Evolutionary conservation across 768 basidiomycete genomes (phyloP).

Genomic region (Coprinopsis strossmayeri): DNA sequence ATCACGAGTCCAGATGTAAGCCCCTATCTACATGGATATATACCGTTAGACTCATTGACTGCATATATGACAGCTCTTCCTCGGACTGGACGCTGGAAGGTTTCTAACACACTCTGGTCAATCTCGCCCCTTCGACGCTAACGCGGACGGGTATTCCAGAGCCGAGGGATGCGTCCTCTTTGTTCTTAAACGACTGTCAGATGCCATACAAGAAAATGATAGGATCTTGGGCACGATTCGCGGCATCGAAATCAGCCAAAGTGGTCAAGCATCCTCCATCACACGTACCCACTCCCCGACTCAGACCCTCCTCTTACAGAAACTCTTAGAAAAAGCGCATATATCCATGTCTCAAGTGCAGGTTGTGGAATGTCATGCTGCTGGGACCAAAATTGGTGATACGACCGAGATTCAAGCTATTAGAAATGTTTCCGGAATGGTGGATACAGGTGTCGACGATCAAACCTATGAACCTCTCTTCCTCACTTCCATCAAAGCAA

Average conservation of each 20-base stretch:
- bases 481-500: constrained; percentile 64
- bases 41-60: neutral
- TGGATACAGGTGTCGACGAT: constrained; percentile 25
- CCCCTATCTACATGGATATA: neutral
- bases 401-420: constrained; percentile 59
- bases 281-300: constrained; percentile 66
- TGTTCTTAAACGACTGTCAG: constrained; percentile 61
- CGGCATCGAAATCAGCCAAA: constrained; percentile 68
- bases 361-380: constrained; percentile 71
- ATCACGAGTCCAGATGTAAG: constrained; percentile 68
- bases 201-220: constrained; percentile 64
- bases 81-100: constrained; percentile 62
- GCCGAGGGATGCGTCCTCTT: constrained; percentile 68
- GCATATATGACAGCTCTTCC: constrained; percentile 44
- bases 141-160: constrained; percentile 70
- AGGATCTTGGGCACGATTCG: constrained; percentile 62
- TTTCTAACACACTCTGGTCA: constrained; percentile 63
- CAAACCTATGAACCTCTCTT: constrained; percentile 49
- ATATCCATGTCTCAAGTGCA: constrained; percentile 42
- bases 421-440: neutral
- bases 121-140: constrained; percentile 64
- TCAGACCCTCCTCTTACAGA: constrained; percentile 49
- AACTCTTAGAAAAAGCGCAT: constrained; percentile 37
- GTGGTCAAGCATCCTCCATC: constrained; percentile 58
- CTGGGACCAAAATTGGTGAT: constrained; percentile 69